Evolutionary conservation across 2,329 filamentous ascomycete species (phyloP).

Genomic region (Parastagonospora nodorum): DNA sequence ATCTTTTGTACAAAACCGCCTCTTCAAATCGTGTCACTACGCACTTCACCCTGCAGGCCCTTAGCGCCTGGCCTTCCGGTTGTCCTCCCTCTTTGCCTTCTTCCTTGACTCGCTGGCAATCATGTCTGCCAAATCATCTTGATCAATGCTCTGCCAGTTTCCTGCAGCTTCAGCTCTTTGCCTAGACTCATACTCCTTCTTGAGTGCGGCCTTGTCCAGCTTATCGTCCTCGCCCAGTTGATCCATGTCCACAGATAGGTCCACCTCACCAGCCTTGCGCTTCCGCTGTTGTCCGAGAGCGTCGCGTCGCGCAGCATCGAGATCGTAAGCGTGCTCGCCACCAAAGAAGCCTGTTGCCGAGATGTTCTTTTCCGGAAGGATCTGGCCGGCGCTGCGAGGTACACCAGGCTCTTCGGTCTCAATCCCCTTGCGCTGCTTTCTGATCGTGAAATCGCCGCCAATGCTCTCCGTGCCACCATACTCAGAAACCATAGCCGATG

Average conservation of each 20-base stretch:
- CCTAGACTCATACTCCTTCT: slow-evolving; percentile 76
- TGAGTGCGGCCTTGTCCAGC: slow-evolving; percentile 82
- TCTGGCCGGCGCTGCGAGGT: slow-evolving; percentile 82
- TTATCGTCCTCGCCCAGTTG: slow-evolving; percentile 74
- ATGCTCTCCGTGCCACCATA: slow-evolving; percentile 76
- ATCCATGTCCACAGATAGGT: slow-evolving; percentile 89
- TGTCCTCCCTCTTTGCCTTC: slow-evolving; percentile 84
- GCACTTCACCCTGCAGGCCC: background rate
- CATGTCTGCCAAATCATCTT: slow-evolving; percentile 94
- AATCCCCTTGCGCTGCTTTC: slow-evolving; percentile 78
- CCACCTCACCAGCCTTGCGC: slow-evolving; percentile 88
- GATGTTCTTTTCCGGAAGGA: slow-evolving; percentile 86
- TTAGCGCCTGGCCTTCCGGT: slow-evolving; percentile 67
- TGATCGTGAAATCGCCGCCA: slow-evolving; percentile 85
- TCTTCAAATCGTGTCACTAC: slow-evolving; percentile 5
- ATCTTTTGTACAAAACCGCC: slow-evolving; percentile 30
- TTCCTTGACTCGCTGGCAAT: slow-evolving; percentile 93
- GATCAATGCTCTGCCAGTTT: slow-evolving; percentile 75
- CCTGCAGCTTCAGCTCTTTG: slow-evolving; percentile 64
- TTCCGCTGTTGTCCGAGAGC: slow-evolving; percentile 89
- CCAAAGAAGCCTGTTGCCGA: slow-evolving; percentile 93
- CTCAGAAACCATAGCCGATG: slow-evolving; percentile 81
- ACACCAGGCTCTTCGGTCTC: slow-evolving; percentile 79
- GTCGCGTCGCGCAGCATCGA: slow-evolving; percentile 61
- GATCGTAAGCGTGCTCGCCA: slow-evolving; percentile 89